A percentile compares a stretch with the other conserved stretches of the same genome.
These are phyloP conservation scores for Leptomonas seymouri DNA, from an alignment of 208 protist genomes.

Conservation along the genomic window DNA sequence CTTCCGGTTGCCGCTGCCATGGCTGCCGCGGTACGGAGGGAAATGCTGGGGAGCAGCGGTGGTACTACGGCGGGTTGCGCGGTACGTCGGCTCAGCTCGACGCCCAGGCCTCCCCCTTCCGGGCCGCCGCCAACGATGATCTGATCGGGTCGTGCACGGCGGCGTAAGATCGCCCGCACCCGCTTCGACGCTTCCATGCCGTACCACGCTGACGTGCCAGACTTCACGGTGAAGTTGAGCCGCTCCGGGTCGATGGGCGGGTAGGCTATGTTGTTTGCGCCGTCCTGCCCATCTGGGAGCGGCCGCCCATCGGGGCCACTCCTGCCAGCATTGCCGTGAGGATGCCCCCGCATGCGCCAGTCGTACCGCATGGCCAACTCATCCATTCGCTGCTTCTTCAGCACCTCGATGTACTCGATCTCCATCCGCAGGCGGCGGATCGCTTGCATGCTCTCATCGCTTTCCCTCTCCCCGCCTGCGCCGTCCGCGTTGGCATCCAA, in stretches of 20 bases:
- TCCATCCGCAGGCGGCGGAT: conserved; percentile 46
- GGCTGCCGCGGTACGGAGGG: not conserved
- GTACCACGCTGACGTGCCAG: conserved; percentile 59
- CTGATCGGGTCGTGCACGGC: conserved; percentile 51
- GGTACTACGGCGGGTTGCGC: conserved; percentile 39
- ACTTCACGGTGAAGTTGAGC: conserved; percentile 63
- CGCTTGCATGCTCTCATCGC: conserved; percentile 27
- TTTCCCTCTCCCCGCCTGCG: not conserved
- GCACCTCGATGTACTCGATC: conserved; percentile 55
- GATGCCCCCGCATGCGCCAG: conserved; percentile 26
- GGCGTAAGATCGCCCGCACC: conserved; percentile 67
- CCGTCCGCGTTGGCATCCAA: conserved; percentile 18
- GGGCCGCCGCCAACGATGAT: conserved; percentile 59
- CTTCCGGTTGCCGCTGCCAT: conserved; percentile 7
- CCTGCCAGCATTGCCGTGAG: not conserved
- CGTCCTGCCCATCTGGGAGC: too few relatives aligned
- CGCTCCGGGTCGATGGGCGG: conserved; percentile 32
- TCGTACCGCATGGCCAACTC: conserved; percentile 52
- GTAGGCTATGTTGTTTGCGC: not conserved
- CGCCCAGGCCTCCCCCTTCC: conserved; percentile 50
- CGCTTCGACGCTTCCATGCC: conserved; percentile 75
- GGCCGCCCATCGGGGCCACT: not conserved
- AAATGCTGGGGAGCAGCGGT: not conserved
- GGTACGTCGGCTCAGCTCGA: conserved; percentile 63
- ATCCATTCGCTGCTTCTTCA: conserved; percentile 51